These are phyloP conservation scores for Sambucus nigra DNA, from an alignment of 129 eudicot genomes.

Conservation along the genomic window DNA sequence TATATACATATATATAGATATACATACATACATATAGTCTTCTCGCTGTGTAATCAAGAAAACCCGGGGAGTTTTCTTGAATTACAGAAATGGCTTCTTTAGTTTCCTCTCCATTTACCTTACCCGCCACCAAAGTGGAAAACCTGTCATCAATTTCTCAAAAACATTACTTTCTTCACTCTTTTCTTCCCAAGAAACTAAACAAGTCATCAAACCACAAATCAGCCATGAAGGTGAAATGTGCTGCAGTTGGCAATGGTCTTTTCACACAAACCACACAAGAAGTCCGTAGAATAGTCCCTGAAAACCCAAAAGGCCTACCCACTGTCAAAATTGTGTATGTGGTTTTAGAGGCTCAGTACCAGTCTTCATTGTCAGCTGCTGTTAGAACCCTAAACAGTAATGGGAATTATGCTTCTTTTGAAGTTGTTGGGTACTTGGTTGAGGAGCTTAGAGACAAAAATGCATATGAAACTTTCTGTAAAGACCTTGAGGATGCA, in stretches of 20 bases:
- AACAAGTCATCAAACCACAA: conserved; percentile 21
- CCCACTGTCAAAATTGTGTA: conserved; percentile 84
- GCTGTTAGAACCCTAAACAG: conserved; percentile 68
- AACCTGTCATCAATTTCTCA: conserved; percentile 68
- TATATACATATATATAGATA: no score
- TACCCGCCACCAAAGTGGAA: conserved; percentile 50
- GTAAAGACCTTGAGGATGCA: conserved; percentile 87
- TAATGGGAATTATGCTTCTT: conserved; percentile 42
- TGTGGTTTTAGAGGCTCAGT: conserved; percentile 97
- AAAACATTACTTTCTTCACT: conserved; percentile 64
- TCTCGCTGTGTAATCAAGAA: conserved; percentile 25
- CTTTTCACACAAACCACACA: conserved; percentile 87
- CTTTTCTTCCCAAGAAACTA: conserved; percentile 60
- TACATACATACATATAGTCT: no score
- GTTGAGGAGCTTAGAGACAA: conserved; percentile 97
- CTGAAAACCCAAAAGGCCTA: conserved; percentile 50
- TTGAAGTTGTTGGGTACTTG: conserved; percentile 87
- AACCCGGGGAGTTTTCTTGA: conserved; percentile 10
- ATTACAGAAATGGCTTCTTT: conserved; percentile 55
- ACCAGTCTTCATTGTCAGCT: conserved; percentile 82
- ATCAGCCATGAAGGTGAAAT: conserved; percentile 55
- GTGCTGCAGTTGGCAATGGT: conserved; percentile 86
- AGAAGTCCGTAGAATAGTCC: conserved; percentile 82
- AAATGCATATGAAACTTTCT: conserved; percentile 63
- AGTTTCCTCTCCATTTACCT: conserved; percentile 74